Base-by-base conservation (phyloP, 768 basidiomycete species). In the Austroboletus eburneus region DNA sequence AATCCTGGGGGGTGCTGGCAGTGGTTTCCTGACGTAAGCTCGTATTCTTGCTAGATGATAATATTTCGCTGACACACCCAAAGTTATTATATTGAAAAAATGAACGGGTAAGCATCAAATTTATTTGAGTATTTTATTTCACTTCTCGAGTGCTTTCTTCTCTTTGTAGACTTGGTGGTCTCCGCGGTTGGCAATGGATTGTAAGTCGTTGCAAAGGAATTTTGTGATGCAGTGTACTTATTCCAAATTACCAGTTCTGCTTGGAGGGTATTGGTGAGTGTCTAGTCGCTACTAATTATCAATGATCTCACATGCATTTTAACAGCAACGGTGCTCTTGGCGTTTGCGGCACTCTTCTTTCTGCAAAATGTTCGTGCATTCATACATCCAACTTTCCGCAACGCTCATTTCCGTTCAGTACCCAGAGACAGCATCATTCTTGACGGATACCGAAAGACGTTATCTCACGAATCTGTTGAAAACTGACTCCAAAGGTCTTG, bases 1-100 rank as follows among this genome's bases (percentile, higher is more conserved):
- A 14, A 80, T 78, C 2, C 49, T 77, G 38, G 74, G 78, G 21
- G 80, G 71, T 30, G 63, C 66, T 45, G 78, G 67, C 54, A 70
- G 76, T 39, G 78, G 79, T 25, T 47, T 79, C 36, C 63, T 61
- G 16, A 77, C 78, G 46, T 79, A 56, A 57, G 76, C 37, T 2
- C 18, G 2, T n/a, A 37, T 35, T 34, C 32, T 43, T 29, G 16
- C 9, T 30, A 21, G 7, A 9, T 4, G 29, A n/a, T 17, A 9
- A 13, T 23, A 29, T 13, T 9, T 9, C 18, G 25, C 42, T 56
- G 4, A 55, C 20, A n/a, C 18, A 45, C 17, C 8, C 4, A 45
- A 23, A 78, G 63, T 57, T 77, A 49, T 45, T 57, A 17, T 24
- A 70, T 68, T 18, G 53, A 56, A 55, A 45, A 54, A 36, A 59